A percentile compares a stretch with the other conserved stretches of the same genome.
Evolutionary conservation across 2,329 filamentous ascomycete species (phyloP).

Genomic region (Fusarium sp.): DNA sequence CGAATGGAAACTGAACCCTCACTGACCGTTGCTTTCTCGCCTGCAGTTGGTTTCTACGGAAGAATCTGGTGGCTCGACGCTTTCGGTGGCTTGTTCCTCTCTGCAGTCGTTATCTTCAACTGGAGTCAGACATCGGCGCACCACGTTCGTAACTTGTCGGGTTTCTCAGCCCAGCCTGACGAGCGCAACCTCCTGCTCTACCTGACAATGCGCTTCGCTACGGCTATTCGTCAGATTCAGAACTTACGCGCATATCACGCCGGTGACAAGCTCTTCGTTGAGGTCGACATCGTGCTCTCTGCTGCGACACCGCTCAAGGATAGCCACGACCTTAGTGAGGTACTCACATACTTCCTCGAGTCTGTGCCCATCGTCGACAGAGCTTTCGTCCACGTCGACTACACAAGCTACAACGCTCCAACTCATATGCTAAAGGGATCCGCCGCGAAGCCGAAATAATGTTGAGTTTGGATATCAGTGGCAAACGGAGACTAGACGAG

Average conservation of each 20-base stretch:
- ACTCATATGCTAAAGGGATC: slow-evolving; percentile 64
- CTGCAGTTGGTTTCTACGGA: slow-evolving; percentile 75
- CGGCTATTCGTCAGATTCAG: slow-evolving; percentile 86
- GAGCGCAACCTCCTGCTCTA: slow-evolving; percentile 89
- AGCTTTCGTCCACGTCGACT: slow-evolving; percentile 76
- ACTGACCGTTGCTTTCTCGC: slow-evolving; percentile 25
- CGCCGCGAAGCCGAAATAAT: slow-evolving; percentile 41
- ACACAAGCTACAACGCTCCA: slow-evolving; percentile 70
- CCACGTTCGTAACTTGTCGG: slow-evolving; percentile 84
- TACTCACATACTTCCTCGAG: slow-evolving; percentile 85
- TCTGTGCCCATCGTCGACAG: slow-evolving; percentile 82
- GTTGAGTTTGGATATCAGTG: neutral
- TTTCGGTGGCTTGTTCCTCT: slow-evolving; percentile 81
- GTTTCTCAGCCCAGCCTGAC: slow-evolving; percentile 81
- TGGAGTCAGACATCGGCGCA: slow-evolving; percentile 79
- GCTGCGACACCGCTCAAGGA: slow-evolving; percentile 80
- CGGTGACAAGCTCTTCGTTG: slow-evolving; percentile 85
- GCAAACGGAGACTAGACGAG: neutral
- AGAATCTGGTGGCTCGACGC: slow-evolving; percentile 87
- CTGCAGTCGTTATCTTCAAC: slow-evolving; percentile 80
- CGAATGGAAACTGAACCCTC: slow-evolving; percentile 14
- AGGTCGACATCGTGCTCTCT: slow-evolving; percentile 85
- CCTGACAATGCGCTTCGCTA: slow-evolving; percentile 92
- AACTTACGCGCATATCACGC: slow-evolving; percentile 87
- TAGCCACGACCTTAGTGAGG: slow-evolving; percentile 82